Conservation (phyloP, 495 filamentous ascomycete genomes). For the Penicillium silybi region DNA sequence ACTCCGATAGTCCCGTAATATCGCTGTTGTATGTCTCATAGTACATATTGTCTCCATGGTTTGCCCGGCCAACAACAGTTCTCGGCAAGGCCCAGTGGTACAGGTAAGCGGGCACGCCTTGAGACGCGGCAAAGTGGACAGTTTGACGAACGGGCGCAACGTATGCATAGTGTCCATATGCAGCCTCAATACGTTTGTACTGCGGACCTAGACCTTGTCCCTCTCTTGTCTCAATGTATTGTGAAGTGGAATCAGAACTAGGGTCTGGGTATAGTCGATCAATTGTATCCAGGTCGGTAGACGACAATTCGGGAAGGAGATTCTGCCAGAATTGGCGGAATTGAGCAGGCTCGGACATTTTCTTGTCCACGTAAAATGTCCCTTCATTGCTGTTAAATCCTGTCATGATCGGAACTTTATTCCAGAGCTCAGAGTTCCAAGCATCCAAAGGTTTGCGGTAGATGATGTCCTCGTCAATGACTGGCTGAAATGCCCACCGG, state of each 20-base stretch:
- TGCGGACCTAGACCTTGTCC: constrained; percentile 46
- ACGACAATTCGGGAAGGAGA: constrained; percentile 50
- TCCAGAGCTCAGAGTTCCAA: constrained; percentile 48
- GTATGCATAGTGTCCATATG: constrained; percentile 65
- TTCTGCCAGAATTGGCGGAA: constrained; percentile 53
- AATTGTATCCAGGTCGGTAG: constrained; percentile 45
- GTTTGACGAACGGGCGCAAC: constrained; percentile 62
- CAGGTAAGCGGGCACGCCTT: constrained; percentile 45
- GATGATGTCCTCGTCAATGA: constrained; percentile 57
- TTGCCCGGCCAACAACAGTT: constrained; percentile 45
- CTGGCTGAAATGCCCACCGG: constrained; percentile 66
- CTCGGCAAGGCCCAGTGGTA: constrained; percentile 57
- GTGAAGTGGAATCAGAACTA: constrained; percentile 22
- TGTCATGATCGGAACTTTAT: constrained; percentile 59
- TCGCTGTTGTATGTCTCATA: constrained; percentile 52
- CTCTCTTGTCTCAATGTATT: constrained; percentile 33
- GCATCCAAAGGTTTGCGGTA: constrained; percentile 52
- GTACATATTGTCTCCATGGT: constrained; percentile 57
- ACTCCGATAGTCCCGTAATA: constrained; percentile 33
- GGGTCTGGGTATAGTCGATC: constrained; percentile 58
- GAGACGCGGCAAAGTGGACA: constrained; percentile 44
- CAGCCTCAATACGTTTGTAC: constrained; percentile 57
- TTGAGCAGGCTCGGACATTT: constrained; percentile 38
- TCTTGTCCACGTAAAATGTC: constrained; percentile 51
- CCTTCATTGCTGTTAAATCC: constrained; percentile 67